phyloP scores from a whole-genome alignment of 2,329 filamentous ascomycete species.

The Penicillium sp. region DNA sequence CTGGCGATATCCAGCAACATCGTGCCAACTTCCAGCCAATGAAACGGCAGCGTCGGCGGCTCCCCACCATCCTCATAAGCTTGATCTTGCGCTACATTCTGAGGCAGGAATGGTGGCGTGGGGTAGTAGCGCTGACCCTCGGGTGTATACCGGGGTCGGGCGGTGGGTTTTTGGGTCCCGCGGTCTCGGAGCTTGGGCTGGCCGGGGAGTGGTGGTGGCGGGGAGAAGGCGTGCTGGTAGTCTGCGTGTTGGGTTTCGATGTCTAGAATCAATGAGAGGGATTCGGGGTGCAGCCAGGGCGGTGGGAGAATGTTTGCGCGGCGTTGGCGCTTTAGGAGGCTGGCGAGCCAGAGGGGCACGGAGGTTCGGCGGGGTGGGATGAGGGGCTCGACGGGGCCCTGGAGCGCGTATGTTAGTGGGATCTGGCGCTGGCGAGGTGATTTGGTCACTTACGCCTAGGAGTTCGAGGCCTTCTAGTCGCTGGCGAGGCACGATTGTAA shows the following conservation, averaged over 20 bases:
- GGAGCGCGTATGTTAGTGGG: background rate
- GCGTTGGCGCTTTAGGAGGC: constrained; percentile 91
- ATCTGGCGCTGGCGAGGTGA: background rate
- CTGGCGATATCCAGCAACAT: constrained; percentile 82
- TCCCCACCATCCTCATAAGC: constrained; percentile 45
- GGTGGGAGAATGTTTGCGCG: constrained; percentile 92
- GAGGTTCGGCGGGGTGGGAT: constrained; percentile 79
- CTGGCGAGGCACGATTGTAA: constrained; percentile 91
- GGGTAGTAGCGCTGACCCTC: constrained; percentile 46
- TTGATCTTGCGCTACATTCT: constrained; percentile 72
- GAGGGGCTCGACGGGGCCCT: constrained; percentile 80
- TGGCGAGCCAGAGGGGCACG: constrained; percentile 90
- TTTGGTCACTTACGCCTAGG: constrained; percentile 69
- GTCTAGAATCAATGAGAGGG: constrained; percentile 77
- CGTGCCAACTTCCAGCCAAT: constrained; percentile 92
- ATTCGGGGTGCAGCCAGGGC: constrained; percentile 80
- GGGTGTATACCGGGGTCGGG: constrained; percentile 41
- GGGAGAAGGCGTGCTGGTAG: constrained; percentile 74
- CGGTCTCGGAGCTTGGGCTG: constrained; percentile 36
- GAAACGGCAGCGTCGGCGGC: constrained; percentile 71
- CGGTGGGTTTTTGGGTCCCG: constrained; percentile 26
- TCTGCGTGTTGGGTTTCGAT: constrained; percentile 71
- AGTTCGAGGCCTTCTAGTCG: constrained; percentile 84
- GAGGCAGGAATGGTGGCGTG: constrained; percentile 78
- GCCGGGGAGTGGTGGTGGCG: constrained; percentile 71